phyloP scores from a whole-genome alignment of 306 rosid genomes.

The Cucumis hystrix region DNA sequence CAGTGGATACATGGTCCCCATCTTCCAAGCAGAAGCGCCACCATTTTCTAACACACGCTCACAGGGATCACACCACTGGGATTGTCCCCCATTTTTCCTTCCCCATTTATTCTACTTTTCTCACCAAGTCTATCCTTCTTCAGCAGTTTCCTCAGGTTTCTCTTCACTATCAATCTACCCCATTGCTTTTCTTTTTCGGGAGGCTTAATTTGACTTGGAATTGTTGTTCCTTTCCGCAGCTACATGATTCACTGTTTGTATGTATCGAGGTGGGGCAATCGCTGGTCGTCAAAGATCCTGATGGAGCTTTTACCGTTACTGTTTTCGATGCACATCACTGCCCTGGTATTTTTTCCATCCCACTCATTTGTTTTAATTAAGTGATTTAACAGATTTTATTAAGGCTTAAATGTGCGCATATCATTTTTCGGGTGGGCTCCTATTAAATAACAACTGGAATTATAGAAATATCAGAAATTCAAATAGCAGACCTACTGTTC shows the following conservation, averaged over 20 bases:
- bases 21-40: constrained; percentile 41
- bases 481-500: neutral
- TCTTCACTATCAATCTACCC: neutral
- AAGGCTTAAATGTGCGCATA: neutral
- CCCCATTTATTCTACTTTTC: constrained; percentile 46
- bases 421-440: neutral
- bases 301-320: constrained; percentile 41
- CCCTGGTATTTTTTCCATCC: constrained; percentile 32
- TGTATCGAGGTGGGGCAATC: constrained; percentile 43
- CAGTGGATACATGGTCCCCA: constrained; percentile 66
- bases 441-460: neutral
- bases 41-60: constrained; percentile 77
- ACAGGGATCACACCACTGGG: constrained; percentile 51
- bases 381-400: neutral
- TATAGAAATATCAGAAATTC: neutral
- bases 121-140: constrained; percentile 50
- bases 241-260: constrained; percentile 34
- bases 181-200: neutral
- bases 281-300: constrained; percentile 33
- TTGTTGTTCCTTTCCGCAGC: constrained; percentile 10
- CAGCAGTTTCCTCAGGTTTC: constrained; percentile 36
- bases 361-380: neutral
- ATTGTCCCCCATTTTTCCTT: constrained; percentile 35
- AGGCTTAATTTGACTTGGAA: neutral
- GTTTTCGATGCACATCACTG: constrained; percentile 76